Evolutionary conservation across 805 yeast species (phyloP).

Genomic region (Kregervanrija fluxuum): DNA sequence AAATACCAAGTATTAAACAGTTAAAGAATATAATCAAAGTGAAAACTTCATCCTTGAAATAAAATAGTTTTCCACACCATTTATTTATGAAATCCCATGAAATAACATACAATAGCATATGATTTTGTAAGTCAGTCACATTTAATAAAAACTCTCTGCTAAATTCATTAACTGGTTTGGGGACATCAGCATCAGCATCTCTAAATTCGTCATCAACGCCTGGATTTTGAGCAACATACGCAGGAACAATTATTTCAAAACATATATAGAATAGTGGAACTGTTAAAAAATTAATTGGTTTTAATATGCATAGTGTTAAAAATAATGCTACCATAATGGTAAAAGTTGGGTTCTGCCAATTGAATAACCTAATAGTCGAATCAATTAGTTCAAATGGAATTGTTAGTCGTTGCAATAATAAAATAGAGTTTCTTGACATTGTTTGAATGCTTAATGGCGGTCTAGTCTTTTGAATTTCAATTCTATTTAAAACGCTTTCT

Average conservation of each 20-base stretch:
- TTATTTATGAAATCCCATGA: slow-evolving; percentile 51
- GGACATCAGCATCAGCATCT: slow-evolving; percentile 42
- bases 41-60: slow-evolving; percentile 54
- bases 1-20: slow-evolving; percentile 11
- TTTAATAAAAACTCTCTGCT: slow-evolving; percentile 73
- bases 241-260: slow-evolving; percentile 58
- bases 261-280: slow-evolving; percentile 51
- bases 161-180: slow-evolving; percentile 71
- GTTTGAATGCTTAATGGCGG: slow-evolving; percentile 64
- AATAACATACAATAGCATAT: slow-evolving; percentile 57
- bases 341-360: slow-evolving; percentile 58
- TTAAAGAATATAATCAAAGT: slow-evolving; percentile 45
- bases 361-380: slow-evolving; percentile 42
- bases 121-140: slow-evolving; percentile 78
- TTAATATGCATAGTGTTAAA: slow-evolving; percentile 38
- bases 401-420: slow-evolving; percentile 55
- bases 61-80: slow-evolving; percentile 49
- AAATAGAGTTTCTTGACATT: slow-evolving; percentile 62
- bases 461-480: slow-evolving; percentile 52
- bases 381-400: slow-evolving; percentile 58
- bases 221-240: slow-evolving; percentile 53
- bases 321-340: slow-evolving; percentile 48
- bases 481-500: slow-evolving; percentile 39
- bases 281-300: slow-evolving; percentile 48
- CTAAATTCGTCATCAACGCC: slow-evolving; percentile 38